A percentile compares a stretch with the other conserved stretches of the same genome.
These are phyloP conservation scores for Alternaria ventricosa DNA, from an alignment of 2,329 filamentous ascomycete genomes.

Conservation along the genomic window DNA sequence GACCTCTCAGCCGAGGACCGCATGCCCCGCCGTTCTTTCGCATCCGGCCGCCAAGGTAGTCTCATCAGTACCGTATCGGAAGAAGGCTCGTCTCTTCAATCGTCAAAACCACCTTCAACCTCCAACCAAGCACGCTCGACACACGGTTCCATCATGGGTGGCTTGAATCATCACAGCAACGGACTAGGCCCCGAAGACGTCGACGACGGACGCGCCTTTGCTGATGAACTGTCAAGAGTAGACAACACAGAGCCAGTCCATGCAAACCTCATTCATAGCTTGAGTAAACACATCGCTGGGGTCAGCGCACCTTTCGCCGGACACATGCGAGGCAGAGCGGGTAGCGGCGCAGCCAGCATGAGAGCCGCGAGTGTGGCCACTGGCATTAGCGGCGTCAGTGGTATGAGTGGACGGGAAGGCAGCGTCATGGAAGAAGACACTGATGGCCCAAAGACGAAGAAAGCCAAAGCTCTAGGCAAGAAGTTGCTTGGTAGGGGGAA, in stretches of 20 bases:
- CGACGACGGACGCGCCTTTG: conserved; percentile 43
- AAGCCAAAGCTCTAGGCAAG: conserved; percentile 22
- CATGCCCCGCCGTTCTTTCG: conserved; percentile 35
- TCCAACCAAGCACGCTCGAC: conserved; percentile 26
- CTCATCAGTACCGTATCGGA: conserved; percentile 40
- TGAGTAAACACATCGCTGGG: conserved; percentile 43
- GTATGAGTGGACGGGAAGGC: background rate
- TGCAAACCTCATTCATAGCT: conserved; percentile 41
- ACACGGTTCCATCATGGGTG: conserved; percentile 35
- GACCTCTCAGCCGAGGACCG: conserved; percentile 32
- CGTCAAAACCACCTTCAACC: conserved; percentile 15
- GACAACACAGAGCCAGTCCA: conserved; percentile 46
- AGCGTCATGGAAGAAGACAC: background rate
- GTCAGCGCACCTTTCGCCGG: conserved; percentile 35
- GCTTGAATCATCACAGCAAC: conserved; percentile 17
- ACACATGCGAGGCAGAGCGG: conserved; percentile 22
- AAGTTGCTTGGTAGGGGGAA: conserved; percentile 20
- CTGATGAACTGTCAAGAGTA: conserved; percentile 44
- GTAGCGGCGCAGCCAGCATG: conserved; percentile 17
- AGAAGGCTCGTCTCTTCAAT: conserved; percentile 29
- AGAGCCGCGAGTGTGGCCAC: conserved; percentile 15
- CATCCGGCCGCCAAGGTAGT: conserved; percentile 39
- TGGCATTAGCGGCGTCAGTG: conserved; percentile 8
- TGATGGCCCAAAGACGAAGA: conserved; percentile 20
- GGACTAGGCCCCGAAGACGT: conserved; percentile 26